Percentiles rank a stretch among this genome's conserved stretches.
Evolutionary conservation across 2,329 filamentous ascomycete genomes (phyloP).

Genomic region (Didymella keratinophila): DNA sequence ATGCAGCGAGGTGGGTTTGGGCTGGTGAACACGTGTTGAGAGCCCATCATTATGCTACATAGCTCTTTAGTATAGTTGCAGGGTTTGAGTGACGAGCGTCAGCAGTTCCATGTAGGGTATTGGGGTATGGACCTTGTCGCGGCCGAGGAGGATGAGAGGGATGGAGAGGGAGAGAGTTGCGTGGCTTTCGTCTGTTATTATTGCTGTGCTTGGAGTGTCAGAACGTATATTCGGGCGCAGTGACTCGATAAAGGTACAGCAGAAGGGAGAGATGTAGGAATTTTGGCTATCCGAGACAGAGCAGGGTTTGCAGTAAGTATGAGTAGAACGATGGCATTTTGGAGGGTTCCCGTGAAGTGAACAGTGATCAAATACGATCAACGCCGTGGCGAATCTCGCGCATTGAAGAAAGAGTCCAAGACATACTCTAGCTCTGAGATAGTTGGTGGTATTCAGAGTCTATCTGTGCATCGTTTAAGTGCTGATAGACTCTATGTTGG

Average conservation of each 20-base stretch:
- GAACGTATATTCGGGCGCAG: not conserved
- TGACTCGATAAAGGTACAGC: not conserved
- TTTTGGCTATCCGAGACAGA: not conserved
- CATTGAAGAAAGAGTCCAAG: too few relatives aligned
- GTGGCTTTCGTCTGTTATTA: not conserved
- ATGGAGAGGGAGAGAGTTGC: conserved; percentile 16
- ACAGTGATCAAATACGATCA: conserved; percentile 2
- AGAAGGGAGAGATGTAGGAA: not conserved
- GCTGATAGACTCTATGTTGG: not conserved
- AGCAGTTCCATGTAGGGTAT: not conserved
- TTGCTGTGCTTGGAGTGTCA: not conserved
- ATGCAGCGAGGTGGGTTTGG: too few relatives aligned
- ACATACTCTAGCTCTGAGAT: not conserved
- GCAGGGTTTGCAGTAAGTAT: not conserved
- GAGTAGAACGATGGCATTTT: not conserved
- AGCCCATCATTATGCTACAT: too few relatives aligned
- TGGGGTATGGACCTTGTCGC: not conserved
- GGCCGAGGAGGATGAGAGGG: conserved; percentile 21
- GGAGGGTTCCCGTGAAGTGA: not conserved
- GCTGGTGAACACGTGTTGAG: too few relatives aligned
- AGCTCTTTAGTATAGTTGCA: not conserved
- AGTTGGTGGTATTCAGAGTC: not conserved
- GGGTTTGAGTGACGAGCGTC: not conserved
- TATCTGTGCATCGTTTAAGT: not conserved
- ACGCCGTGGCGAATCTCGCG: not conserved